phyloP scores from a whole-genome alignment of 441 rosid genomes.

The Dalechampia spathulata region DNA sequence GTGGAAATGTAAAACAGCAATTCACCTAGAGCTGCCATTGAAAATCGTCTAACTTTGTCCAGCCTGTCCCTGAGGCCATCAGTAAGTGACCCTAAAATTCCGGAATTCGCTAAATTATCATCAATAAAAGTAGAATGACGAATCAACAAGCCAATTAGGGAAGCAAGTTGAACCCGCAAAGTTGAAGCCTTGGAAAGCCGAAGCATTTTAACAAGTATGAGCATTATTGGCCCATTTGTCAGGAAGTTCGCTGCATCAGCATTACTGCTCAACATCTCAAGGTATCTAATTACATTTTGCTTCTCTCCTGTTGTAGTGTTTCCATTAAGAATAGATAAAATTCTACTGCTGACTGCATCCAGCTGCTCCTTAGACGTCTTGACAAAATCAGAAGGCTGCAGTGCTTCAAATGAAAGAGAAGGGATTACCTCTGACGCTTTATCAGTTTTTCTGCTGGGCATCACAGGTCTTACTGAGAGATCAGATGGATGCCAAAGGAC shows the following conservation, averaged over 20 bases:
- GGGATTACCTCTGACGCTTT: constrained; percentile 53
- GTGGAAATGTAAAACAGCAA: constrained; percentile 91
- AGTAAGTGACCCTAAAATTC: constrained; percentile 78
- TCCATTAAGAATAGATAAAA: constrained; percentile 54
- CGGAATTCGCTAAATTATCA: constrained; percentile 84
- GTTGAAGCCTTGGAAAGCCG: constrained; percentile 77
- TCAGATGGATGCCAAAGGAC: constrained; percentile 93
- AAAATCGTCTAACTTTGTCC: constrained; percentile 90
- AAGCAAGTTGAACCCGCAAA: constrained; percentile 89
- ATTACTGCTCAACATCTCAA: constrained; percentile 79
- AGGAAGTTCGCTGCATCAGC: constrained; percentile 81
- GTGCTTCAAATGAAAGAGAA: constrained; percentile 71
- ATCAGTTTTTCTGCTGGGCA: constrained; percentile 92
- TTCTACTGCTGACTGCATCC: constrained; percentile 51
- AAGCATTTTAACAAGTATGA: constrained; percentile 83
- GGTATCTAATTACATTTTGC: constrained; percentile 81
- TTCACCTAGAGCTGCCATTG: constrained; percentile 98
- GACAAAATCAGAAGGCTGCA: constrained; percentile 62
- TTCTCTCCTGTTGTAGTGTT: constrained; percentile 71
- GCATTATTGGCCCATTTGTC: constrained; percentile 94
- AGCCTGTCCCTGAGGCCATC: constrained; percentile 90
- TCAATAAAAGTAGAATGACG: constrained; percentile 84
- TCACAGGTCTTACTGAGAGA: constrained; percentile 91
- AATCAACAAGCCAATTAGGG: constrained; percentile 81
- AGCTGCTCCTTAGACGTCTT: constrained; percentile 77